Conservation (phyloP, 1,139 yeast genomes). For the Pichia sp. region DNA sequence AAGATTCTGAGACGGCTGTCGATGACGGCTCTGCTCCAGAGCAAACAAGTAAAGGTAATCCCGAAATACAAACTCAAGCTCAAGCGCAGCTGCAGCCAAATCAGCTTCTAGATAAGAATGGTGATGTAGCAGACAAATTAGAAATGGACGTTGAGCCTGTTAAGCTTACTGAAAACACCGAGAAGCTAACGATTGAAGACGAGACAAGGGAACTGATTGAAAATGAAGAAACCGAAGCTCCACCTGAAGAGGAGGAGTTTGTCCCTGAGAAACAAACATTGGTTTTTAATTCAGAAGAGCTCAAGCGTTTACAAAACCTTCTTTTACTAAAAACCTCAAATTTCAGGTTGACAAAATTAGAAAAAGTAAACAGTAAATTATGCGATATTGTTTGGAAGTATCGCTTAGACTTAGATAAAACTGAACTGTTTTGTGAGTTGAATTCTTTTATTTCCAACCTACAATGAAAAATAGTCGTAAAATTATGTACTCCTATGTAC, state of each 20-base stretch:
- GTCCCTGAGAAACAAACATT: conserved; percentile 26
- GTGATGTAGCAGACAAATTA: conserved; percentile 9
- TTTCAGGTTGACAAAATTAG: conserved; percentile 65
- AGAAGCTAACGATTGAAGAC: conserved; percentile 19
- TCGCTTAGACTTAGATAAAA: conserved; percentile 64
- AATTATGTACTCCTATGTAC: not conserved
- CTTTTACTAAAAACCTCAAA: conserved; percentile 43
- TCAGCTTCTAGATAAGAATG: not conserved
- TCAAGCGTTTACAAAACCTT: conserved; percentile 29
- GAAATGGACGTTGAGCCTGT: conserved; percentile 30
- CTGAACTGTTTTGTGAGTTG: conserved; percentile 32
- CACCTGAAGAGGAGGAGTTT: conserved; percentile 23
- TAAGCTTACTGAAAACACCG: conserved; percentile 20
- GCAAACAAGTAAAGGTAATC: not conserved
- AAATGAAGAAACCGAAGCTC: conserved; percentile 23
- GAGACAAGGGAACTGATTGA: conserved; percentile 4
- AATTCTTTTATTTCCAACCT: conserved; percentile 11
- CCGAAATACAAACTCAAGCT: conserved; percentile 18
- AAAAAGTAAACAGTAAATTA: conserved; percentile 64
- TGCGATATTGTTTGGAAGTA: conserved; percentile 75
- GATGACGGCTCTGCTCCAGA: not conserved
- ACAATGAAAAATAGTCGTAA: not conserved
- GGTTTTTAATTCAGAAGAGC: conserved; percentile 32
- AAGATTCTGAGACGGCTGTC: not conserved
- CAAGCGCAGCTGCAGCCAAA: conserved; percentile 18